phyloP scores from a whole-genome alignment of 352 stramenopile species.

The Pilasporangium apinafurcum region DNA sequence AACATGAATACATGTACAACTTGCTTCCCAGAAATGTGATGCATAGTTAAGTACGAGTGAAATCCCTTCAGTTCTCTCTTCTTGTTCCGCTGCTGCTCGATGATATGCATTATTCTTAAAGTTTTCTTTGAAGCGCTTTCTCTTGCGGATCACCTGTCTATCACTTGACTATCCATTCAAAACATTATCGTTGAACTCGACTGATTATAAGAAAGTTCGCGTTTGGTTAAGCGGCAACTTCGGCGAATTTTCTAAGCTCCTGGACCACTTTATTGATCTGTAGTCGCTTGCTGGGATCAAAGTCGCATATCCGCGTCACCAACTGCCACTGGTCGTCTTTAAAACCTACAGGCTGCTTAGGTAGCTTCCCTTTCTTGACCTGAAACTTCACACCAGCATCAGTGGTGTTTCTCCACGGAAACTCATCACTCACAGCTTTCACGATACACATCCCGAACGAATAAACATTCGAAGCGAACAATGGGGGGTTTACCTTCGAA shows the following conservation, averaged over 20 bases:
- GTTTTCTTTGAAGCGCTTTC: too few relatives aligned
- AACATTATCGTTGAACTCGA: too few relatives aligned
- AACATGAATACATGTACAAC: too few relatives aligned
- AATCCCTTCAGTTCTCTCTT: too few relatives aligned
- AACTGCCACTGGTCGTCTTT: constrained; percentile 24
- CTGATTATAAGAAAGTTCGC: too few relatives aligned
- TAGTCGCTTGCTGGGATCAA: background rate
- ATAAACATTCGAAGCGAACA: constrained; percentile 29
- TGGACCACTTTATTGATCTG: background rate
- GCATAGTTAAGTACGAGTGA: too few relatives aligned
- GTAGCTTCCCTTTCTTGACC: constrained; percentile 13
- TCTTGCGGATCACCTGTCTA: too few relatives aligned
- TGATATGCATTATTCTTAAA: too few relatives aligned
- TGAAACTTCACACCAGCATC: constrained; percentile 9
- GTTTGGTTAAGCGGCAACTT: too few relatives aligned
- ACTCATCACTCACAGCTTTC: constrained; percentile 13
- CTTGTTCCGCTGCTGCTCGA: too few relatives aligned
- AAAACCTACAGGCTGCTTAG: constrained; percentile 13
- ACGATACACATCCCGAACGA: constrained; percentile 29
- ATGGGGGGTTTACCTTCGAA: constrained; percentile 1
- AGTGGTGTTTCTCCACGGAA: constrained; percentile 15
- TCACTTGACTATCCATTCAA: too few relatives aligned
- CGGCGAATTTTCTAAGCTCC: constrained; percentile 1
- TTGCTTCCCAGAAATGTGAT: too few relatives aligned
- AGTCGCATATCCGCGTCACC: constrained; percentile 17